These are phyloP conservation scores for Cardamine resedifolia DNA, from an alignment of 345 rosid species.

Conservation along the genomic window DNA sequence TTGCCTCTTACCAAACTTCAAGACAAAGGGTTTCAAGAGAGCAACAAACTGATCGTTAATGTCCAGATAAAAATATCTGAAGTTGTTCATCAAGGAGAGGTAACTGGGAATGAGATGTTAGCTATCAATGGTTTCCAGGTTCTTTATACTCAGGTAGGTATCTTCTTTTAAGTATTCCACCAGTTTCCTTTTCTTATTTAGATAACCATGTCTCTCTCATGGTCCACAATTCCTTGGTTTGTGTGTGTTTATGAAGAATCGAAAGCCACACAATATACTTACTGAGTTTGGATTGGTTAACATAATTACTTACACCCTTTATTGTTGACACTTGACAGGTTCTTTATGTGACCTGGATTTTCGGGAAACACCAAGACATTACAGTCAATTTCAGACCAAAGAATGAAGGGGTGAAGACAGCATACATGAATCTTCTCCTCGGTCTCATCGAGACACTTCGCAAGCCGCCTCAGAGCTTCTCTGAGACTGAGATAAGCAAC, in stretches of 20 bases:
- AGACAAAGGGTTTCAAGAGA: neutral
- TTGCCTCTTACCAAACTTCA: neutral
- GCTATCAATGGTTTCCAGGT: neutral
- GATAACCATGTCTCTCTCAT: neutral
- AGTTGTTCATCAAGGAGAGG: conserved; percentile 1
- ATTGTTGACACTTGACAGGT: neutral
- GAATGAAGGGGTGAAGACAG: neutral
- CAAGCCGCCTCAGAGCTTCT: neutral
- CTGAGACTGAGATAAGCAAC: neutral
- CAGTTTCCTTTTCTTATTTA: neutral
- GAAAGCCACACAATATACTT: neutral
- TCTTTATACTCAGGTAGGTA: neutral
- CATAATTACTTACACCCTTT: neutral
- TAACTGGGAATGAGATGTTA: conserved; percentile 6
- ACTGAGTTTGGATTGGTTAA: neutral
- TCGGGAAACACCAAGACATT: neutral
- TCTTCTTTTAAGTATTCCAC: neutral
- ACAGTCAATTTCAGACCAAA: neutral
- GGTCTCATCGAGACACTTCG: neutral
- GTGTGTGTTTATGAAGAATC: neutral
- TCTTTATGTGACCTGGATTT: neutral
- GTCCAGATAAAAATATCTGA: conserved; percentile 11
- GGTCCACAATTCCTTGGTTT: neutral
- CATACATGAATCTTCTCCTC: neutral
- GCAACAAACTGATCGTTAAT: neutral